Evolutionary conservation across 2,329 filamentous ascomycete genomes (phyloP), one percentile per base, ranked within the genome.

Genomic region (Epichloe uncinata): DNA sequence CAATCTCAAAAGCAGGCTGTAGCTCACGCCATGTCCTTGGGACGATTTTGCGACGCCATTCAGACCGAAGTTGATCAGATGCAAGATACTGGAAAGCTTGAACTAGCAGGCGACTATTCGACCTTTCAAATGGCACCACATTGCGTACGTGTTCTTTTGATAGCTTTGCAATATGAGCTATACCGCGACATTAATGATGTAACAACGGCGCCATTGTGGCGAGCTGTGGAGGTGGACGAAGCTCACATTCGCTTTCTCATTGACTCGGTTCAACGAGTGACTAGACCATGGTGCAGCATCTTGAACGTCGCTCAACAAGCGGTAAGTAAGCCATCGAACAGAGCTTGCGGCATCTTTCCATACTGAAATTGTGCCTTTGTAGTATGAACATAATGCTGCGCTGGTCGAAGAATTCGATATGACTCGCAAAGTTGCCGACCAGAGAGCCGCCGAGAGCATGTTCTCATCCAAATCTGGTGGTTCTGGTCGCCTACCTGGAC

Each of bases 1-100:
- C 61, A 61, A 45, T 67, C 63, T 1, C 66, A 66, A 48, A 68
- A 65, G 45, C 67, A 70, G 47, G 66, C 66, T 1, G 62, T 69
- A 3, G 66, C 64, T 2, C 67, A 68, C 47, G 62, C 67, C 33
- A 59, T 69, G 51, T 64, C 60, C 34, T 54, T 66, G 4, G 64
- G 62, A 6, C 62, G 64, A 2, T 69, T 70, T 50, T 66, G 62
- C 52, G 60, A 62, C n/a, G 60, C 57, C 18, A 59, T 68, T 5
- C 60, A 63, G 48, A 58, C 56, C 5, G 58, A 64, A 42, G 56
- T 60, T 9, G 59, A 60, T 6, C 53, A 56, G 33, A 58, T 58
- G 37, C 57, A 57, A 2, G 48, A 58, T 15, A 56, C 54, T 11
- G 54, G 57, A 20, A 61, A 54, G 33, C 56, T 56, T 20, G 58